phyloP scores from a whole-genome alignment of 2,329 filamentous ascomycete genomes.

The Periconia macrospinosa region DNA sequence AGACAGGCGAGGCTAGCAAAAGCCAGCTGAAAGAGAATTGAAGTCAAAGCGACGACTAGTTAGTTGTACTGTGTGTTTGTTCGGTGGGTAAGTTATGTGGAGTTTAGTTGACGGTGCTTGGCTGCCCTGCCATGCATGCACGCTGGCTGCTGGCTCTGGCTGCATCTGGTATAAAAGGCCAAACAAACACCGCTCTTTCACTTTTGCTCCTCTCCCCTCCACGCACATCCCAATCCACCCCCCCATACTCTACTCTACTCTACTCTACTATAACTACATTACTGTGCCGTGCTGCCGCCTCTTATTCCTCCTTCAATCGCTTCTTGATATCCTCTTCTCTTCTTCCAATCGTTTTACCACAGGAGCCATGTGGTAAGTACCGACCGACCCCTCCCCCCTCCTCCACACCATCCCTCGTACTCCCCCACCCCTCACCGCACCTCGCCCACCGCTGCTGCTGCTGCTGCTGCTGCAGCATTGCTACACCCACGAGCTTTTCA shows the following conservation, averaged over 20 bases:
- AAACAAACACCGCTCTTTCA: constrained; percentile 39
- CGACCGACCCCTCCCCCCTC: constrained; percentile 15
- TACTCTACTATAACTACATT: constrained; percentile 17
- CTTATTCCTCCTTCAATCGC: not conserved
- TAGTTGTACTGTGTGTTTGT: constrained; percentile 17
- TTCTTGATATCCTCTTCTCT: not conserved
- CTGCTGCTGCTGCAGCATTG: not conserved
- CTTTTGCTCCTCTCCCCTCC: constrained; percentile 34
- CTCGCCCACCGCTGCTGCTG: not conserved
- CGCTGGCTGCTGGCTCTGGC: no score
- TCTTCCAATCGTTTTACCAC: constrained; percentile 17
- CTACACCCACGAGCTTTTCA: not conserved
- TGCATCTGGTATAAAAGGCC: constrained; percentile 42
- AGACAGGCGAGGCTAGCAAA: no score
- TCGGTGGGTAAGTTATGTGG: constrained; percentile 17
- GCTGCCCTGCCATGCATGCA: constrained; percentile 13
- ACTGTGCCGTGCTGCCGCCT: no score
- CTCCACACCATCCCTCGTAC: constrained; percentile 5
- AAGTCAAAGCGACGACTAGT: not conserved
- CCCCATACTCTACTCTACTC: constrained; percentile 2
- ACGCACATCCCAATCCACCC: constrained; percentile 15
- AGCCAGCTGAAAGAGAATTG: constrained; percentile 20
- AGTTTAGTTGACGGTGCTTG: constrained; percentile 13
- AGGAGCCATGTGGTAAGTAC: constrained; percentile 43
- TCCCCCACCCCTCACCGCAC: constrained; percentile 4